These are phyloP conservation scores for Rhododendron ferrugineum DNA, from an alignment of 148 eudicot species.

Conservation along the genomic window DNA sequence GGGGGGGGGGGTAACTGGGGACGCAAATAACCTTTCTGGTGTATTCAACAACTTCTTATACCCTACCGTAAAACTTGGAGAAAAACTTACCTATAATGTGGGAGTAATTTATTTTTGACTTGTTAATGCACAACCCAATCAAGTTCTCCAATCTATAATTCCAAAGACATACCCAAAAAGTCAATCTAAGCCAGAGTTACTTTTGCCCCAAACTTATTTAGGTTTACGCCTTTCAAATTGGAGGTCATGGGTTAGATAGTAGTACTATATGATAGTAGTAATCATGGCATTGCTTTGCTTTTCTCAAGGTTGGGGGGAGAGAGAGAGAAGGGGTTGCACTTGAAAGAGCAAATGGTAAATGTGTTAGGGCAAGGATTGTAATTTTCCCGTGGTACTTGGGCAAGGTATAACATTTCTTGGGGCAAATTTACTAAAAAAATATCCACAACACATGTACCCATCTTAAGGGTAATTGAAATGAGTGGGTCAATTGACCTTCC, in stretches of 20 bases:
- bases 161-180: neutral
- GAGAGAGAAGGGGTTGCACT: too few relatives aligned
- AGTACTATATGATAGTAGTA: neutral
- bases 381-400: neutral
- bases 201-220: neutral
- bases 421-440: too few relatives aligned
- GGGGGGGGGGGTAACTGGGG: neutral
- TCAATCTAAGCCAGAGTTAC: neutral
- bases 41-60: neutral
- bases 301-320: too few relatives aligned
- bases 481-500: too few relatives aligned
- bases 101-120: too few relatives aligned
- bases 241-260: neutral
- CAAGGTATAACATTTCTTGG: neutral
- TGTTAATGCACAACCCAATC: too few relatives aligned
- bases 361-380: neutral
- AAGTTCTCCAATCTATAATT: neutral
- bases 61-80: neutral
- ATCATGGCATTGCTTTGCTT: neutral
- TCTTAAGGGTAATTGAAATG: neutral
- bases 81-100: too few relatives aligned
- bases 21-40: too few relatives aligned
- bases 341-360: too few relatives aligned
- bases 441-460: too few relatives aligned
- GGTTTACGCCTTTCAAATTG: neutral